phyloP scores from a whole-genome alignment of 192 early-diverging fungal species.

The Rhizoclosmatium sp. region DNA sequence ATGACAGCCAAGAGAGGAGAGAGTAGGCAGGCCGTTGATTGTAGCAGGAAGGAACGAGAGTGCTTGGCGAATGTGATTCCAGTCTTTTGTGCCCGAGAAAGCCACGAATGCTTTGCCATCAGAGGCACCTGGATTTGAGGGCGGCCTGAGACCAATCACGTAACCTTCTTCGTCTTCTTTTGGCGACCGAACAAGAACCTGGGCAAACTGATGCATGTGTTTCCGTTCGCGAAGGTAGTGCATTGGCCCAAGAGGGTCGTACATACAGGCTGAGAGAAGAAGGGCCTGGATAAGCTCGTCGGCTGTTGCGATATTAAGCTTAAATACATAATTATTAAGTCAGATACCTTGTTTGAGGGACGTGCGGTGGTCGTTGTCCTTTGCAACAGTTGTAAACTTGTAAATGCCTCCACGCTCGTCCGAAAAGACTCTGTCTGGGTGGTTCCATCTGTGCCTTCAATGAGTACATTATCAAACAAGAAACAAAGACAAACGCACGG shows the following conservation, averaged over 20 bases:
- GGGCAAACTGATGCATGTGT: slow-evolving; percentile 30
- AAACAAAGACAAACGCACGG: slow-evolving; percentile 24
- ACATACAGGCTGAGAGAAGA: slow-evolving; percentile 27
- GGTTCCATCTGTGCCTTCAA: slow-evolving; percentile 26
- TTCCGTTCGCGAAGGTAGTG: slow-evolving; percentile 28
- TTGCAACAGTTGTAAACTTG: slow-evolving; percentile 33
- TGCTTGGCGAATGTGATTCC: slow-evolving; percentile 41
- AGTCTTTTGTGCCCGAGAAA: slow-evolving; percentile 42
- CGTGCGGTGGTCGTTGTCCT: slow-evolving; percentile 34
- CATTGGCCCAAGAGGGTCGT: slow-evolving; percentile 30
- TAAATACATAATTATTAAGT: too few species aligned
- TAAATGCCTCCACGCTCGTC: slow-evolving; percentile 30
- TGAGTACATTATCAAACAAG: neutral
- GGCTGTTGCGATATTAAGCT: neutral
- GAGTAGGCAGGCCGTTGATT: slow-evolving; percentile 41
- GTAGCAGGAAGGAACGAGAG: slow-evolving; percentile 40
- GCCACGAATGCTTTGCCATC: slow-evolving; percentile 36
- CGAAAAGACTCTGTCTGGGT: slow-evolving; percentile 22
- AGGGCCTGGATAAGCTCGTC: slow-evolving; percentile 42
- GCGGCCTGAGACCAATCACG: slow-evolving; percentile 33
- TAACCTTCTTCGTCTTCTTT: slow-evolving; percentile 40
- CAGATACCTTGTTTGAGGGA: slow-evolving; percentile 10
- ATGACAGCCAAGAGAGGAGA: slow-evolving; percentile 39
- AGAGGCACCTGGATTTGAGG: slow-evolving; percentile 12
- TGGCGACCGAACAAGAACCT: slow-evolving; percentile 27